Evolutionary conservation across 1,284 basidiomycete species (phyloP).

Genomic region (Vanrija pseudolonga): DNA sequence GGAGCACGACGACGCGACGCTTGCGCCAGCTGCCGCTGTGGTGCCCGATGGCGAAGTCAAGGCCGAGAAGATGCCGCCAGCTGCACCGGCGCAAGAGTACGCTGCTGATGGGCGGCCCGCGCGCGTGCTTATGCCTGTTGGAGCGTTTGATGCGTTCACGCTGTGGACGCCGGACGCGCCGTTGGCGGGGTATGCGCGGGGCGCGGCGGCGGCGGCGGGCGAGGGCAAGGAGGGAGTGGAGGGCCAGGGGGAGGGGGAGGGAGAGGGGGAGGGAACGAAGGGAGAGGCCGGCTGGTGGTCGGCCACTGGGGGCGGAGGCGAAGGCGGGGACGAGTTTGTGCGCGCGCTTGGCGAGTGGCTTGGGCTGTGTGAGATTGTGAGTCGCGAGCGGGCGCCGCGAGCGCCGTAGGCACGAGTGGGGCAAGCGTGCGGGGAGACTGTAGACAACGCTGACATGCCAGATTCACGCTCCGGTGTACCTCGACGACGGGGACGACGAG

Average conservation of each 20-base stretch:
- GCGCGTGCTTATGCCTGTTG: slow-evolving; percentile 26
- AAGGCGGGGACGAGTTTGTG: slow-evolving; percentile 46
- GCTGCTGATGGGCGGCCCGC: not conserved
- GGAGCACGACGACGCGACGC: not conserved
- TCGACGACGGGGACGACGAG: not conserved
- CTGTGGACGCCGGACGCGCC: slow-evolving; percentile 44
- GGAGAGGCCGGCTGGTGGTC: slow-evolving; percentile 33
- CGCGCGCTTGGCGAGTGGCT: slow-evolving; percentile 43
- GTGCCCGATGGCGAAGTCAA: not conserved
- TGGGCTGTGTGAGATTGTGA: slow-evolving; percentile 38
- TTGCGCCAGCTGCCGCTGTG: not conserved
- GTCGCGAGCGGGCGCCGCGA: too few relatives aligned
- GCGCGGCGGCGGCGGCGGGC: slow-evolving; percentile 32
- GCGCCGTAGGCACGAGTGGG: too few relatives aligned
- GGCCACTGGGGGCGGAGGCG: slow-evolving; percentile 37
- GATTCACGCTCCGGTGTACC: slow-evolving; percentile 15
- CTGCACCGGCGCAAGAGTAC: not conserved
- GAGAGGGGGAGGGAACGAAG: not conserved
- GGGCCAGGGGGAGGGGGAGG: not conserved
- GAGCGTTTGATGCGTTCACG: slow-evolving; percentile 28
- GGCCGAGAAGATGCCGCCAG: not conserved
- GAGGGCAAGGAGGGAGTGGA: not conserved
- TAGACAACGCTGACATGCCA: slow-evolving; percentile 7
- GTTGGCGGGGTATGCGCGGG: slow-evolving; percentile 30
- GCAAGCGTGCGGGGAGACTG: too few relatives aligned